Conservation (phyloP, 345 rosid species). For the Reutealis trisperma region DNA sequence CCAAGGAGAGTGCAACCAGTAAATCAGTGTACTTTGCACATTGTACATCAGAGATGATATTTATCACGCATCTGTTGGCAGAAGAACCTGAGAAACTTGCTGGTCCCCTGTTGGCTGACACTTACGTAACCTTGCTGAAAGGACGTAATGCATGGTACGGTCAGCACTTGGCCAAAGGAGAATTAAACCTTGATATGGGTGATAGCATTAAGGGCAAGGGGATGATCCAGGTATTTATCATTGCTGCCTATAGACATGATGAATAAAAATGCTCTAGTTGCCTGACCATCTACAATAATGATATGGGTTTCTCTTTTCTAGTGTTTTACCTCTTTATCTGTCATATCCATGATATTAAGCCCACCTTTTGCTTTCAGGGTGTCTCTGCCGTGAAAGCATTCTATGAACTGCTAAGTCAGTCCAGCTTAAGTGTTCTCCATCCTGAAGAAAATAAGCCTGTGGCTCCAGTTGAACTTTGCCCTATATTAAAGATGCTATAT, state of each 20-base stretch:
- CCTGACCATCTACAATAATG: not conserved
- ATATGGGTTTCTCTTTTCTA: not conserved
- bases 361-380: conserved; percentile 51
- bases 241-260: not conserved
- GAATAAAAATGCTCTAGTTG: not conserved
- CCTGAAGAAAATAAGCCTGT: conserved; percentile 78
- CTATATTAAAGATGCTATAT: conserved; percentile 81
- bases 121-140: conserved; percentile 85
- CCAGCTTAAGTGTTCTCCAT: conserved; percentile 66
- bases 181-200: conserved; percentile 81
- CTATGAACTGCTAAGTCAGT: conserved; percentile 79
- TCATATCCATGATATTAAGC: not conserved
- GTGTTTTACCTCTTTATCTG: not conserved
- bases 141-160: conserved; percentile 99
- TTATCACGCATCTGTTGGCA: conserved; percentile 90
- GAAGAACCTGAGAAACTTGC: conserved; percentile 95
- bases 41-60: conserved; percentile 98
- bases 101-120: conserved; percentile 95
- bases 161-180: conserved; percentile 80
- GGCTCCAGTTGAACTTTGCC: conserved; percentile 90
- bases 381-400: conserved; percentile 94
- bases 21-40: conserved; percentile 94
- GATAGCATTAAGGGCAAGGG: conserved; percentile 96
- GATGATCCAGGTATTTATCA: conserved; percentile 84
- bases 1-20: conserved; percentile 97